Conservation (phyloP, 768 basidiomycete genomes). For the Heimioporus sp. region DNA sequence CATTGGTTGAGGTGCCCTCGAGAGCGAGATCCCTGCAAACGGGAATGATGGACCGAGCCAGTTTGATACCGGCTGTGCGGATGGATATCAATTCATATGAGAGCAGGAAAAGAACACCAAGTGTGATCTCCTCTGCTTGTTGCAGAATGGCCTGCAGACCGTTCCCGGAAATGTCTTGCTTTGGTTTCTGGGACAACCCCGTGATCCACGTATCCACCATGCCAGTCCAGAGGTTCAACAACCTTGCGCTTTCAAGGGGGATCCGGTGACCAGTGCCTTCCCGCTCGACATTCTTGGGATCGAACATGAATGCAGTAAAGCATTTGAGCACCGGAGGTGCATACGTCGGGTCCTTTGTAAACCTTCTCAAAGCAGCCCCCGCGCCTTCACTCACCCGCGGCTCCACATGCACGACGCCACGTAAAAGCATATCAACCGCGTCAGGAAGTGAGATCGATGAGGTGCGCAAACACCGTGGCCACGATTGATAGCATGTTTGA, state of each 20-base stretch:
- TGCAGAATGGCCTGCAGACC: constrained; percentile 42
- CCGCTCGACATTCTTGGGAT: constrained; percentile 56
- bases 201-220: constrained; percentile 70
- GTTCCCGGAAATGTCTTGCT: constrained; percentile 38
- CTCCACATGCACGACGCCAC: constrained; percentile 84
- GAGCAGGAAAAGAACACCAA: constrained; percentile 73
- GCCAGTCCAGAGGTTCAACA: constrained; percentile 72
- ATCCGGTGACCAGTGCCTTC: constrained; percentile 65
- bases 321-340: constrained; percentile 58
- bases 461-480: constrained; percentile 77
- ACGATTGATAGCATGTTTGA: constrained; percentile 74
- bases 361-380: constrained; percentile 62
- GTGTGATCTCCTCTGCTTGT: constrained; percentile 62
- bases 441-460: constrained; percentile 51
- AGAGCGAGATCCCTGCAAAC: constrained; percentile 45
- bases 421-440: constrained; percentile 74
- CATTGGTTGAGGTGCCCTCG: constrained; percentile 29
- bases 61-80: constrained; percentile 59
- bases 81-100: constrained; percentile 52
- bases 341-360: constrained; percentile 60
- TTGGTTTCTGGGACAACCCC: constrained; percentile 41
- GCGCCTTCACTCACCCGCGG: constrained; percentile 71
- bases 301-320: constrained; percentile 74
- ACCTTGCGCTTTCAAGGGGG: constrained; percentile 60
- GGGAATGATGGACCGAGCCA: constrained; percentile 55